Evolutionary conservation across 2,329 filamentous ascomycete species (phyloP).

Genomic region (Emmonsiellopsis sp.): DNA sequence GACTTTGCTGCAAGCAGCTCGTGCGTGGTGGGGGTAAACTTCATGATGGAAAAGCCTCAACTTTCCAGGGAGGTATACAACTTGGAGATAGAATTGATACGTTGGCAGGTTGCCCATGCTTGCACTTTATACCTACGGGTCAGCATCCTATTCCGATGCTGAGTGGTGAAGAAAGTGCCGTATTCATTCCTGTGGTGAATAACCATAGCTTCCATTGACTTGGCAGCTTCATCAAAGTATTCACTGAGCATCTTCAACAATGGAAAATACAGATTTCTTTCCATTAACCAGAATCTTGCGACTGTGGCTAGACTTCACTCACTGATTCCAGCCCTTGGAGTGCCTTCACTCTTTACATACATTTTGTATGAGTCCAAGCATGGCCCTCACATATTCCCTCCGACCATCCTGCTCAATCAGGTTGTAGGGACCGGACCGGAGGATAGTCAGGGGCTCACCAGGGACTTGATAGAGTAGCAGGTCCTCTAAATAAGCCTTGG

Average conservation of each 20-base stretch:
- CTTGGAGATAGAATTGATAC: too few species aligned
- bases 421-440: background rate
- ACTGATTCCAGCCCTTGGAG: background rate
- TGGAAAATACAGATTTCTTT: background rate
- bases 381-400: background rate
- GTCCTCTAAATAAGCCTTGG: background rate
- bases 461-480: background rate
- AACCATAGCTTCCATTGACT: too few species aligned
- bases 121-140: too few species aligned
- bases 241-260: background rate
- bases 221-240: too few species aligned
- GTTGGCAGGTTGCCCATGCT: too few species aligned
- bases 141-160: too few species aligned
- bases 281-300: background rate
- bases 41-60: too few species aligned
- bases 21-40: too few species aligned
- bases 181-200: too few species aligned
- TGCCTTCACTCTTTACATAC: background rate
- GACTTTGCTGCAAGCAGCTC: too few species aligned
- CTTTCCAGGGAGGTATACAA: too few species aligned
- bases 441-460: background rate
- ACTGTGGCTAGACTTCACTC: background rate
- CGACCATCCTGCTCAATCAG: background rate
- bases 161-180: too few species aligned
- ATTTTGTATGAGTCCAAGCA: background rate